These are phyloP conservation scores for Neonectria sp. DNA, from an alignment of 2,329 filamentous ascomycete genomes.

Conservation along the genomic window DNA sequence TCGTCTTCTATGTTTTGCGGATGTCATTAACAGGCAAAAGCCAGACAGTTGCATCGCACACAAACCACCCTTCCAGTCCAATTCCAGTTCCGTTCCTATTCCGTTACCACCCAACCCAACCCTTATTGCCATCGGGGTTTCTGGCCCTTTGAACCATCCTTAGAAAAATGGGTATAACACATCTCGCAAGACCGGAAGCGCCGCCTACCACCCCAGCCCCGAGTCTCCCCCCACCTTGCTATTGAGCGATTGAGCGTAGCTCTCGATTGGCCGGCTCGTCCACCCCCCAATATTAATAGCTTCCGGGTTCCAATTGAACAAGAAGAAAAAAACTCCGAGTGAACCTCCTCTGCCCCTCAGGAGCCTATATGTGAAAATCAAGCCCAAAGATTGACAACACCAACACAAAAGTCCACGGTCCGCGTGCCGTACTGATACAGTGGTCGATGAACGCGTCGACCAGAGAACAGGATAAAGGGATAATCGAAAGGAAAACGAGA, in stretches of 20 bases:
- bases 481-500: conserved; percentile 27
- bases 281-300: conserved; percentile 41
- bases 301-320: conserved; percentile 36
- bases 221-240: neutral
- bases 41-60: conserved; percentile 17
- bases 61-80: conserved; percentile 18
- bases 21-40: conserved; percentile 25
- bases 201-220: conserved; percentile 7
- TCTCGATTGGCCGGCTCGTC: conserved; percentile 29
- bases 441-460: conserved; percentile 22
- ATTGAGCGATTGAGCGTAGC: conserved; percentile 17
- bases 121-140: conserved; percentile 22
- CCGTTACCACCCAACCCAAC: conserved; percentile 24
- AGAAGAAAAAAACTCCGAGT: conserved; percentile 36
- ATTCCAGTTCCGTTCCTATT: conserved; percentile 26
- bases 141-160: conserved; percentile 23
- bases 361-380: conserved; percentile 32
- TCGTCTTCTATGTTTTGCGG: conserved; percentile 22
- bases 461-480: conserved; percentile 31
- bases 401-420: conserved; percentile 26
- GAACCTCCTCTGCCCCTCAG: conserved; percentile 23
- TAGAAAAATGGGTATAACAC: conserved; percentile 54
- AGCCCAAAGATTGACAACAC: conserved; percentile 29
- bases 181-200: conserved; percentile 37
- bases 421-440: conserved; percentile 38